Evolutionary conservation across 805 yeast genomes (phyloP), one percentile per base, ranked within the genome.

Genomic region (Sugiyamaella valdiviana): DNA sequence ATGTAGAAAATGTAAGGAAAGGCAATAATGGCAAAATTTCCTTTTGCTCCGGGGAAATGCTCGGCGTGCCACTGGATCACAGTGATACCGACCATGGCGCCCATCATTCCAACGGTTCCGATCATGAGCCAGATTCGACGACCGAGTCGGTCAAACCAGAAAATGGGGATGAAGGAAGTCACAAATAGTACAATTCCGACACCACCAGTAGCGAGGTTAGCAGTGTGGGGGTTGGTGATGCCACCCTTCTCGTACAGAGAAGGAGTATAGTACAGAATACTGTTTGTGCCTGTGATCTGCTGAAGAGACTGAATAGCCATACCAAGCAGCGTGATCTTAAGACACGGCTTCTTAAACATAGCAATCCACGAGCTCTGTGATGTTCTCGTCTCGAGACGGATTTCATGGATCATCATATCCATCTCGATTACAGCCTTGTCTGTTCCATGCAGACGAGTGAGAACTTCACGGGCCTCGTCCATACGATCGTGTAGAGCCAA

Each of bases 91-190:
- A 46, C 42, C 49, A 46, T 46, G 10, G 49, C 49, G 10, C 49
- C 48, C 49, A 46, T 46, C 49, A 46, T 46, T 23, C 49, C 49
- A 23, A 40, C 17, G 7, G 49, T 46, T 12, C 49, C 49, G n/a
- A 64, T 60, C 50, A 81, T 59, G 64, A 81, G 69, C 39, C 77
- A 63, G 44, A 72, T 64, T 68, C 85, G 73, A 67, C 87, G 75
- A 57, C 88, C 88, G 49, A 75, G 56, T 35, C 64, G 63, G 58
- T 79, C 84, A 61, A 79, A 67, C 4, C 68, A 54, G 23, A 59
- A 59, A 55, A 76, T 74, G 37, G 79, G 78, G 37, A 79, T 66
- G 48, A 76, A 65, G 20, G 80, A 75, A 45, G 74, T 66, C 38
- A 63, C 63, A 46, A 73, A 70, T 48, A 74, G 72, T 32, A 75